These are phyloP conservation scores for Vaccinium vitisidaea DNA, from an alignment of 148 eudicot genomes.

Conservation along the genomic window DNA sequence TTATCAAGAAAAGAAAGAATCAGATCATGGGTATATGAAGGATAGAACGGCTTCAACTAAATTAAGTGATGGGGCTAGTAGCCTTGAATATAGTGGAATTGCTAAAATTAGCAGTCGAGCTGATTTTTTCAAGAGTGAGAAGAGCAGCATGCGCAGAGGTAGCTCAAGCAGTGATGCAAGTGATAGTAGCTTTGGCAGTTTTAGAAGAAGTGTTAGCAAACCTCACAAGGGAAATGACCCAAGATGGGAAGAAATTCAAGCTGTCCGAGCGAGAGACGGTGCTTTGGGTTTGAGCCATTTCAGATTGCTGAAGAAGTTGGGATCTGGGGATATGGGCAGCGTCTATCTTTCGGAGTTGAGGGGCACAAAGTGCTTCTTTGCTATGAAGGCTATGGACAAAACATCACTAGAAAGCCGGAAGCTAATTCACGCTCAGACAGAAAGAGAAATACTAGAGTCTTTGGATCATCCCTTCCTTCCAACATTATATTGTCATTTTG, in stretches of 20 bases:
- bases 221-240: conserved; percentile 86
- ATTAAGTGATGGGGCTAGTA: conserved; percentile 59
- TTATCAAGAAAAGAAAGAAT: conserved; percentile 46
- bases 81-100: conserved; percentile 66
- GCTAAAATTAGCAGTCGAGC: conserved; percentile 64
- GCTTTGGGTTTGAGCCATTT: conserved; percentile 75
- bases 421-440: conserved; percentile 83
- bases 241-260: conserved; percentile 96
- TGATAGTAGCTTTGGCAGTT: conserved; percentile 82
- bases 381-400: conserved; percentile 95
- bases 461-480: conserved; percentile 95
- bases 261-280: conserved; percentile 69
- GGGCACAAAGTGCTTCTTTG: conserved; percentile 89
- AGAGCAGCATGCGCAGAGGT: conserved; percentile 67
- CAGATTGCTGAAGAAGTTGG: conserved; percentile 80
- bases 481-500: conserved; percentile 74
- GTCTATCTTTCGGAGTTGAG: conserved; percentile 85
- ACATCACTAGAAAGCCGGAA: conserved; percentile 81
- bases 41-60: conserved; percentile 50
- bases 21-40: conserved; percentile 34
- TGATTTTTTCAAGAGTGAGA: conserved; percentile 74
- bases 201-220: conserved; percentile 72
- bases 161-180: conserved; percentile 85
- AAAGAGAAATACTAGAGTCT: conserved; percentile 82
- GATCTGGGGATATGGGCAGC: conserved; percentile 94